Conservation (phyloP, 139 green algal genomes). For the Picochlorum costavermella region DNA sequence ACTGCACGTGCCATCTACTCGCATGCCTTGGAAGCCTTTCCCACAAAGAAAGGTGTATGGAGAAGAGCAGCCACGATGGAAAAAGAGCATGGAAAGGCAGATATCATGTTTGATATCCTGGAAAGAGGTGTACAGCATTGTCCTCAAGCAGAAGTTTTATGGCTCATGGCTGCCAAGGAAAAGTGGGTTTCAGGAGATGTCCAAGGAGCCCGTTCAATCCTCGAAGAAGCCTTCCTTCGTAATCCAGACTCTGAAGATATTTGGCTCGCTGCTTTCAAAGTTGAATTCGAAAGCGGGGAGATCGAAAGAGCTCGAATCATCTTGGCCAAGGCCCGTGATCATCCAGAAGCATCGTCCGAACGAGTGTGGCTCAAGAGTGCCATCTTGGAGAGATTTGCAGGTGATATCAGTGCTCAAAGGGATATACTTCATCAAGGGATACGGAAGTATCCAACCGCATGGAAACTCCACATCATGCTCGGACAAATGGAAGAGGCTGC, state of each 20-base stretch:
- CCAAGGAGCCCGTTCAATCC: slow-evolving; percentile 55
- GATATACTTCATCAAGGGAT: slow-evolving; percentile 55
- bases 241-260: slow-evolving; percentile 93
- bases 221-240: slow-evolving; percentile 72
- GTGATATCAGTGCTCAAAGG: slow-evolving; percentile 49
- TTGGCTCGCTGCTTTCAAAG: slow-evolving; percentile 96
- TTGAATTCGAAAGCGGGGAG: slow-evolving; percentile 97
- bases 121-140: slow-evolving; percentile 75
- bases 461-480: slow-evolving; percentile 92
- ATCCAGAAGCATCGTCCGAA: slow-evolving; percentile 44
- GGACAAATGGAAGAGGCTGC: slow-evolving; percentile 79
- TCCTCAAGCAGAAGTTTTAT: slow-evolving; percentile 88
- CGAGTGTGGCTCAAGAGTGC: slow-evolving; percentile 97
- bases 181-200: slow-evolving; percentile 83
- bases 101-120: slow-evolving; percentile 76
- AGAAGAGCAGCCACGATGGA: slow-evolving; percentile 79
- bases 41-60: slow-evolving; percentile 79
- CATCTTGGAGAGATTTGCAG: slow-evolving; percentile 84
- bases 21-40: slow-evolving; percentile 63
- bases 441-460: slow-evolving; percentile 61
- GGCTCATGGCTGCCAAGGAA: slow-evolving; percentile 97
- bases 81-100: slow-evolving; percentile 68
- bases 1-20: slow-evolving; percentile 82
- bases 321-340: slow-evolving; percentile 66
- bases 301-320: slow-evolving; percentile 56